Conservation (phyloP, 2,329 filamentous ascomycete genomes). For the Fonsecaea nubica region DNA sequence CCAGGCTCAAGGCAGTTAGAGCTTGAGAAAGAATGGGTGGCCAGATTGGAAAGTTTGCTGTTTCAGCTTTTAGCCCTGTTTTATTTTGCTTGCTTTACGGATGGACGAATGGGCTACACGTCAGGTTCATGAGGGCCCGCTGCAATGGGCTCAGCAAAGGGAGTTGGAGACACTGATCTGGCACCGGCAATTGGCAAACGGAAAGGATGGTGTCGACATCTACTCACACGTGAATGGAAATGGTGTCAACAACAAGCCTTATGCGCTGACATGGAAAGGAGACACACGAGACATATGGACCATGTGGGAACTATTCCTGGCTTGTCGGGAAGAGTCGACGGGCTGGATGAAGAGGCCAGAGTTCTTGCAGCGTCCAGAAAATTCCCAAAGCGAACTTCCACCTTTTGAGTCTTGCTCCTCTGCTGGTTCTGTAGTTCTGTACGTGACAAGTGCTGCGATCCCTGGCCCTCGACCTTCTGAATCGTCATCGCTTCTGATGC, state of each 20-base stretch:
- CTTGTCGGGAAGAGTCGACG: background rate
- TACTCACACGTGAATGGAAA: conserved; percentile 2
- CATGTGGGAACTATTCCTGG: background rate
- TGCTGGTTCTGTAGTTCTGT: background rate
- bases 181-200: background rate
- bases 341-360: conserved; percentile 1
- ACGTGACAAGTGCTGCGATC: background rate
- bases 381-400: conserved; percentile 1
- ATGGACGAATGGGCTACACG: background rate
- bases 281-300: conserved; percentile 2
- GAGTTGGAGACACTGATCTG: conserved; percentile 5
- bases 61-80: conserved; percentile 6
- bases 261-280: background rate
- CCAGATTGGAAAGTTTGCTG: conserved; percentile 12
- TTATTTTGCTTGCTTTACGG: conserved; percentile 5
- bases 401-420: background rate
- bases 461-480: background rate
- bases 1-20: conserved; percentile 31
- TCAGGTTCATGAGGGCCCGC: background rate
- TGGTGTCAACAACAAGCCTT: conserved; percentile 4
- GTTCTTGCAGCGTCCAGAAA: background rate
- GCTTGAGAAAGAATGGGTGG: background rate
- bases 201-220: background rate
- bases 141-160: background rate
- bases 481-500: background rate